Evolutionary conservation across 2,329 filamentous ascomycete species (phyloP).

Genomic region (Lachnellula cervina): DNA sequence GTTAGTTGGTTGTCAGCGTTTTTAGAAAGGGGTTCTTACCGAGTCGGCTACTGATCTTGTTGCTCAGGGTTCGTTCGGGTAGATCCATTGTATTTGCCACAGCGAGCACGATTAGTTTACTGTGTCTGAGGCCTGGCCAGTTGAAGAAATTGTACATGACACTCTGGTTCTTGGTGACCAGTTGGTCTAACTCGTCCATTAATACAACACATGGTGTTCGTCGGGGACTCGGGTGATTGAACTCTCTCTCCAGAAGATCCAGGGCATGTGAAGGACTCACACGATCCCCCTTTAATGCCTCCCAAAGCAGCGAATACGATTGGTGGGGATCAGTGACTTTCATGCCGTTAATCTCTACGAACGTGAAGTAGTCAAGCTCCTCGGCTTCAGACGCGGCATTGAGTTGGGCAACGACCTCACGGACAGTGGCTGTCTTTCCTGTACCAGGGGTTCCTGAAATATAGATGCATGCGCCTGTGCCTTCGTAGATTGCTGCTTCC

Average conservation of each 20-base stretch:
- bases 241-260: constrained; percentile 86
- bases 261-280: constrained; percentile 89
- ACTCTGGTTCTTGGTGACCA: constrained; percentile 97
- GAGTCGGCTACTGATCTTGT: constrained; percentile 93
- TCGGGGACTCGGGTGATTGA: constrained; percentile 83
- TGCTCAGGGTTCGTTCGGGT: constrained; percentile 90
- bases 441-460: constrained; percentile 98
- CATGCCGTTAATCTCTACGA: constrained; percentile 99
- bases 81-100: constrained; percentile 99
- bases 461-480: constrained; percentile 93
- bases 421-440: constrained; percentile 94
- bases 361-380: constrained; percentile 96
- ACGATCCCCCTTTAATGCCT: constrained; percentile 87
- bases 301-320: constrained; percentile 92
- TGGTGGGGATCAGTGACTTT: constrained; percentile 98
- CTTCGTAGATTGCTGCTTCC: constrained; percentile 88
- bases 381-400: constrained; percentile 84
- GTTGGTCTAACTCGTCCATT: constrained; percentile 97
- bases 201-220: constrained; percentile 92
- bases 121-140: constrained; percentile 90
- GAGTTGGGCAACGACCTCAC: constrained; percentile 85
- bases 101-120: constrained; percentile 88
- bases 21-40: constrained; percentile 34
- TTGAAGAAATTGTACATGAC: constrained; percentile 99
- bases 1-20: constrained; percentile 2